phyloP scores from a whole-genome alignment of 176 grass and related monocot species.

The Oryza coarctata region DNA sequence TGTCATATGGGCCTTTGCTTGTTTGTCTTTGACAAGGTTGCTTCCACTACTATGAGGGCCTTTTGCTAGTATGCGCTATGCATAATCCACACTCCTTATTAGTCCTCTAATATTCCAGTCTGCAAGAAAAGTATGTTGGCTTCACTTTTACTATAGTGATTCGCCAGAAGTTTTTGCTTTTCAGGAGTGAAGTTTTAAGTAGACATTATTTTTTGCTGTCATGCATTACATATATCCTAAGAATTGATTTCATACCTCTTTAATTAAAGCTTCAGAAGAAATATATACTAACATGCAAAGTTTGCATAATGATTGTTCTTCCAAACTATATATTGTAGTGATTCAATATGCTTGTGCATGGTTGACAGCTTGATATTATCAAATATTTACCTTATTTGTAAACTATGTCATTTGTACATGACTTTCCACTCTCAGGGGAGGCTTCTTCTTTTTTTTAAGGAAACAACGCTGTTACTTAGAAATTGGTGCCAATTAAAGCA shows the following conservation, averaged over 20 bases:
- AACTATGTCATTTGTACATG: not conserved
- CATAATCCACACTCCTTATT: slow-evolving; percentile 12
- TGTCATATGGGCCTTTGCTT: slow-evolving; percentile 1
- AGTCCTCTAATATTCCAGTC: not conserved
- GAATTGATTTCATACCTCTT: not conserved
- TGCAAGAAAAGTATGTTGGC: not conserved
- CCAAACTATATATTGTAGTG: not conserved
- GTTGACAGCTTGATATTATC: not conserved
- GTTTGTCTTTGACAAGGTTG: not conserved
- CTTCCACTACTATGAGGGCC: not conserved
- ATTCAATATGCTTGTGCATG: not conserved
- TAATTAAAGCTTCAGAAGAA: not conserved
- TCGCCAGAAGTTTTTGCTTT: not conserved
- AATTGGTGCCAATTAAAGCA: not conserved
- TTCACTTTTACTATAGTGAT: not conserved
- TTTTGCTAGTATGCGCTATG: not conserved
- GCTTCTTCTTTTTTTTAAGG: not conserved
- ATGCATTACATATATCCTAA: not conserved
- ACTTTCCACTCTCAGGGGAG: not conserved
- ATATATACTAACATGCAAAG: not conserved
- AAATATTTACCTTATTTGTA: not conserved
- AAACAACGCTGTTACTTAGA: not conserved
- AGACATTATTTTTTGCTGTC: not conserved
- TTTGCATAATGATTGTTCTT: not conserved
- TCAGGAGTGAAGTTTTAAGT: not conserved